Conservation (phyloP, 2,329 filamentous ascomycete genomes). For the Hawksworthiomyces lignivorus region DNA sequence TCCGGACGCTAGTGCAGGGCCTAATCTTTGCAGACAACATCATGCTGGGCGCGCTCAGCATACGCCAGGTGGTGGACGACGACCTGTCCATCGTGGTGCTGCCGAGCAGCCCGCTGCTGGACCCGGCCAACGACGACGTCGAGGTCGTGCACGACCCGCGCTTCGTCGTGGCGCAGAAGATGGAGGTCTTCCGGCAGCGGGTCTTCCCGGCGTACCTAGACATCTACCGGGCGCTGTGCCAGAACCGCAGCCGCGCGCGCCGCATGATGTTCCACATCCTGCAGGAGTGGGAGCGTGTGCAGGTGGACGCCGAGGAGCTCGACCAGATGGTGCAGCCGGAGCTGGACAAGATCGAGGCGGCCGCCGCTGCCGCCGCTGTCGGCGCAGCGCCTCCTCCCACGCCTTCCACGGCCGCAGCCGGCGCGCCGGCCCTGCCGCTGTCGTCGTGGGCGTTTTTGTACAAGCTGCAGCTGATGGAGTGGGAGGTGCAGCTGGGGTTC, state of each 20-base stretch:
- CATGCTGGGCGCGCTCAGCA: slow-evolving; percentile 58
- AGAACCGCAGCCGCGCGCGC: slow-evolving; percentile 85
- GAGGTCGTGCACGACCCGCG: slow-evolving; percentile 68
- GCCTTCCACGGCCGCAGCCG: slow-evolving; percentile 25
- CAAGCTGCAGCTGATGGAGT: slow-evolving; percentile 82
- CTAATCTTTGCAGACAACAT: slow-evolving; percentile 67
- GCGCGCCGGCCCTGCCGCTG: slow-evolving; percentile 56
- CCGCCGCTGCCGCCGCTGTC: not conserved
- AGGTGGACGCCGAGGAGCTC: slow-evolving; percentile 71
- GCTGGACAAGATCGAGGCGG: slow-evolving; percentile 49
- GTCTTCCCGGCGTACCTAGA: slow-evolving; percentile 70
- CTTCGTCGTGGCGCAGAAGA: slow-evolving; percentile 62
- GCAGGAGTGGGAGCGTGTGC: slow-evolving; percentile 50
- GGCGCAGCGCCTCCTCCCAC: not conserved
- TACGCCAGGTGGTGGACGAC: slow-evolving; percentile 69
- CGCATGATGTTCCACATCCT: slow-evolving; percentile 81
- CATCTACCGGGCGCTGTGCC: slow-evolving; percentile 73
- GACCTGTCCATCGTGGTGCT: slow-evolving; percentile 74
- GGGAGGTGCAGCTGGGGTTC: slow-evolving; percentile 85
- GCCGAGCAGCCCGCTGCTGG: slow-evolving; percentile 61
- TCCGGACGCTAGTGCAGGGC: slow-evolving; percentile 70
- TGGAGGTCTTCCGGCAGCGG: slow-evolving; percentile 60
- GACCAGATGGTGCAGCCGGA: slow-evolving; percentile 59
- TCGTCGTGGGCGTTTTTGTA: slow-evolving; percentile 86
- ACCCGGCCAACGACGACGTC: slow-evolving; percentile 66